Evolutionary conservation across 768 basidiomycete species (phyloP), one percentile per base, ranked within the genome.

Genomic region (Phylloporus rhodoxanthus): DNA sequence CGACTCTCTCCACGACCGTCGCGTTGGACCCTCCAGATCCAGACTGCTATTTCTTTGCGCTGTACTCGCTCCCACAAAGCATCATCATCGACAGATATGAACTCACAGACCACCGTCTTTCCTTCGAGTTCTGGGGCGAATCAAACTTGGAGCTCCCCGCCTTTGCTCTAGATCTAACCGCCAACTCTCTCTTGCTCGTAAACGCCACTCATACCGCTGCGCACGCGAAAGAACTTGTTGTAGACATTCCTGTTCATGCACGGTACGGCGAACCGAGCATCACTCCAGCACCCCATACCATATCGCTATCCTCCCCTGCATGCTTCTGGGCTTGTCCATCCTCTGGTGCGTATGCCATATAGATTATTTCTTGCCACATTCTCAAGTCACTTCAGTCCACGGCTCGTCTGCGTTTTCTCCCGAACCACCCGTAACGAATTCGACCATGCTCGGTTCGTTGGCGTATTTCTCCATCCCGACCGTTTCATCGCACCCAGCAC

Each of bases 31-130:
- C 20, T 32, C 44, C 50, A 10, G 40, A 20, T 25, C 15, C 43
- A 11, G 29, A 36, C 8, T 71, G 70, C 52, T 52, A 56, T 8
- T 56, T 72, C 20, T 67, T 71, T 52, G 57, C 69, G 9, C 52
- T 70, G 5, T 65, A 70, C 52, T 61, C 59, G 21, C 59, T 77
- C 20, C 70, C 74, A 2, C 65, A 72, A 4, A 55, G 59, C 41
- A 56, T 78, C 53, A 72, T 77, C 58, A 65, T 71, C 19, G 76
- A 77, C 62, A 67, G 62, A 50, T 70, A 75, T 55, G 76, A 77
- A 57, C 70, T 78, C 48, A 13, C 45, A 6, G 59, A 67, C 53
- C 67, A 57, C 49, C 54, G 41, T 36, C 66, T 68, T 50, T 50
- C 60, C n/a, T 69, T 70, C 45, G 57, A 65, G 23, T 57, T 75